Conservation (phyloP, 1,139 yeast genomes). For the Protomyces inouyei region DNA sequence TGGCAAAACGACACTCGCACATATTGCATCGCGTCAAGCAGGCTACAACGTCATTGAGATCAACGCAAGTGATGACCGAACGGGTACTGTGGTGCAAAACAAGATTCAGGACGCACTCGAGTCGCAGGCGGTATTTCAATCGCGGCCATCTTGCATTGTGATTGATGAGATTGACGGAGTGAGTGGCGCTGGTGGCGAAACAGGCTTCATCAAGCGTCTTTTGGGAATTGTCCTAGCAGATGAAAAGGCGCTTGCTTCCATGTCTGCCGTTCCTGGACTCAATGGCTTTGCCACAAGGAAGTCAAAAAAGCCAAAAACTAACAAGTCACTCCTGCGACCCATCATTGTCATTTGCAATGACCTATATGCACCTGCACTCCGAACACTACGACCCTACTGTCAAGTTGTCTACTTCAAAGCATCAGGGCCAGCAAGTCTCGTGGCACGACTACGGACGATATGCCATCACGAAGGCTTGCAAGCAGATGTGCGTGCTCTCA, state of each 20-base stretch:
- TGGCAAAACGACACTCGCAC: constrained; percentile 92
- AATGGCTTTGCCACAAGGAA: not conserved
- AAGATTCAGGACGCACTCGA: constrained; percentile 68
- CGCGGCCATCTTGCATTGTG: constrained; percentile 71
- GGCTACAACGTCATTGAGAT: constrained; percentile 79
- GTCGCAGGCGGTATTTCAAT: constrained; percentile 53
- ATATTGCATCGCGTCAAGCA: constrained; percentile 72
- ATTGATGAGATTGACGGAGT: constrained; percentile 89
- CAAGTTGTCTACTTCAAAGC: constrained; percentile 65
- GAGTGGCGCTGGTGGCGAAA: constrained; percentile 26
- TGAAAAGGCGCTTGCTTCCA: constrained; percentile 43
- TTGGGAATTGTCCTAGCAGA: constrained; percentile 60
- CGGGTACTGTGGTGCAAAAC: constrained; percentile 53
- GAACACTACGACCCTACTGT: constrained; percentile 63
- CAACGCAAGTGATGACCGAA: constrained; percentile 83
- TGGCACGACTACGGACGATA: constrained; percentile 49
- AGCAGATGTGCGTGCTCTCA: constrained; percentile 43
- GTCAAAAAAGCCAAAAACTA: constrained; percentile 37
- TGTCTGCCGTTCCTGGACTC: not conserved
- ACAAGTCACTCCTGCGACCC: constrained; percentile 62
- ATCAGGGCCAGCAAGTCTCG: constrained; percentile 51
- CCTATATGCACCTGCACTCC: constrained; percentile 66
- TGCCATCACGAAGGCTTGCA: constrained; percentile 47
- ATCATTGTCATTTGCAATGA: constrained; percentile 92
- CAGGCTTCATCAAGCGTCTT: constrained; percentile 67